Base-by-base conservation (phyloP, 805 yeast genomes). In the Pichia thaimueangensis region DNA sequence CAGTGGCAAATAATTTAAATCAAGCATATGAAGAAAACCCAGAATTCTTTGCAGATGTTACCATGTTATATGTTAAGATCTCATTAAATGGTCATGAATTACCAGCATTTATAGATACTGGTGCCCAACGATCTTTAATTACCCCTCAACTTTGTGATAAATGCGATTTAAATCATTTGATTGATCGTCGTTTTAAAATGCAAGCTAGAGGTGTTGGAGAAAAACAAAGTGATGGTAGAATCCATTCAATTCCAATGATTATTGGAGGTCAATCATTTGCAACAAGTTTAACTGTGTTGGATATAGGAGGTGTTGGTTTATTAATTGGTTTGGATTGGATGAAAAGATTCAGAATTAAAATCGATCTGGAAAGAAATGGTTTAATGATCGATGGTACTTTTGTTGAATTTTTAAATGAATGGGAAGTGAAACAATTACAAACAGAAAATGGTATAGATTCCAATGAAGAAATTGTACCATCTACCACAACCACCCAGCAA, bases 81-180 rank as follows among this genome's bases (percentile, higher is more conserved):
- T 81, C 77, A 50, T 82, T 91, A 29, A 89, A 93, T 55, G 91
- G 93, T 1, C 69, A 72, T 35, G 79, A 81, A 19, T 82, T 88
- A 3, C 86, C 86, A 58, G 97, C 97, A 0, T 87, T 93, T 67
- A 95, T 93, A 5, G 99, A 93, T 59, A 79, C 97, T 0, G 98
- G 99, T 2, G 97, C 99, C 0, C 96, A 88, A 60, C 69, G 78
- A 23, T 88, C 98, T 0, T 81, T 93, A 31, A 77, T 93, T 56
- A 79, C 88, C 25, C 84, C 94, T 1, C 66, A 69, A 32, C 68
- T 89, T 49, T 96, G 95, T 0, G 84, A 82, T 47, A 65, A 69
- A 37, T 76, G 89, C 45, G 84, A 84, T 2, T 64, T 93, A 21
- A 64, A 78, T 21, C 77, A 82, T 50, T 65, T 88, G 43, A 78